phyloP scores from a whole-genome alignment of 768 basidiomycete species.

The Leccinum fibrillosum region DNA sequence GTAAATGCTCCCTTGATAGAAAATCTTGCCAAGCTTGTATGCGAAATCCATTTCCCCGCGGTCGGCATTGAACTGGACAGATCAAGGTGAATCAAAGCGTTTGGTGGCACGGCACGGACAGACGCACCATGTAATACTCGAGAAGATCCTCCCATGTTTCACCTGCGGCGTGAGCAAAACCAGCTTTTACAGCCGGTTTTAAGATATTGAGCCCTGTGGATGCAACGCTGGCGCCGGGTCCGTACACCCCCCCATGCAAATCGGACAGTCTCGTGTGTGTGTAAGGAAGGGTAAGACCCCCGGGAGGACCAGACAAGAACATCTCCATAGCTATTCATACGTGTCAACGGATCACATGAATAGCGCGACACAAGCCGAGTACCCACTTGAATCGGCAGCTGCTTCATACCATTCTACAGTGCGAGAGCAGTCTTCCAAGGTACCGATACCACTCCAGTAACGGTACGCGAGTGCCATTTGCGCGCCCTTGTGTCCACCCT shows the following conservation, averaged over 20 bases:
- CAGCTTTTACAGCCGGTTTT: constrained; percentile 80
- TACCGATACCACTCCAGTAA: constrained; percentile 94
- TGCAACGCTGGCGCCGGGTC: constrained; percentile 90
- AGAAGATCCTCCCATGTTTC: constrained; percentile 93
- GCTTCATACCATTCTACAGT: constrained; percentile 88
- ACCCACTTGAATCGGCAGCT: constrained; percentile 79
- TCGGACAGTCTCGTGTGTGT: constrained; percentile 84
- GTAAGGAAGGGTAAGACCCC: constrained; percentile 81
- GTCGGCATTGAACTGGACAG: constrained; percentile 84
- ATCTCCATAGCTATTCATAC: constrained; percentile 63
- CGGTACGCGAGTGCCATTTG: constrained; percentile 93
- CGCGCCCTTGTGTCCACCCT: constrained; percentile 81
- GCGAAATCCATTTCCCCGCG: constrained; percentile 87
- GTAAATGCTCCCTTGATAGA: constrained; percentile 94
- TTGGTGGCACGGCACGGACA: neutral
- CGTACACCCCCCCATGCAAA: constrained; percentile 88
- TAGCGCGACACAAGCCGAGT: constrained; percentile 21
- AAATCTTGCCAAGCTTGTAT: constrained; percentile 91
- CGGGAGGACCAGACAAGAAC: constrained; percentile 85
- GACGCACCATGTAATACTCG: constrained; percentile 81
- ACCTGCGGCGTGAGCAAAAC: constrained; percentile 76
- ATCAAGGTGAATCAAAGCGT: neutral
- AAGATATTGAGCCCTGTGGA: constrained; percentile 76
- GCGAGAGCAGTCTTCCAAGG: constrained; percentile 77
- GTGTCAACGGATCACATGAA: neutral